phyloP scores from a whole-genome alignment of 257 asterid genomes.

The Nyctanthes arbortristis region DNA sequence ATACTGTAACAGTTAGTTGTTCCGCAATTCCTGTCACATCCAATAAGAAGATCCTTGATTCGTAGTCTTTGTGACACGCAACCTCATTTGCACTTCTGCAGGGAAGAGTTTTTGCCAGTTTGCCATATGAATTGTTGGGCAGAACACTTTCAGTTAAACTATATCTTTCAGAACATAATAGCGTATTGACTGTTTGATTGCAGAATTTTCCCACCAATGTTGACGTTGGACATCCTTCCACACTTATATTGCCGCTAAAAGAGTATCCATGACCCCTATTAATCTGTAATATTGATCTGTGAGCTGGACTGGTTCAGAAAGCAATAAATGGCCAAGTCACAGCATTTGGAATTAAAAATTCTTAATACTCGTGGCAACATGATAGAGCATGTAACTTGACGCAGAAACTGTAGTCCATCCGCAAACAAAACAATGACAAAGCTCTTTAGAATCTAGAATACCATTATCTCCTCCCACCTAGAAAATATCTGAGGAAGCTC shows the following conservation, averaged over 20 bases:
- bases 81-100: constrained; percentile 56
- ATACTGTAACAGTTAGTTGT: constrained; percentile 50
- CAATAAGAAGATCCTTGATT: constrained; percentile 46
- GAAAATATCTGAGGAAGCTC: background rate
- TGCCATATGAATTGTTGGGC: constrained; percentile 25
- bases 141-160: constrained; percentile 31
- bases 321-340: constrained; percentile 1
- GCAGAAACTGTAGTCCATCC: background rate
- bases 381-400: too few species aligned
- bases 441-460: background rate
- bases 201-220: constrained; percentile 72
- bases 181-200: constrained; percentile 73
- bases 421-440: background rate
- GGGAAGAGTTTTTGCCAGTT: constrained; percentile 36
- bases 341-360: constrained; percentile 1
- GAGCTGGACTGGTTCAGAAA: constrained; percentile 1
- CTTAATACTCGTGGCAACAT: too few species aligned
- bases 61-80: constrained; percentile 53
- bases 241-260: constrained; percentile 74
- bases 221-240: constrained; percentile 79
- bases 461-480: background rate
- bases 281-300: constrained; percentile 51
- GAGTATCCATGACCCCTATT: constrained; percentile 74
- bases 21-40: constrained; percentile 67
- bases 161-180: constrained; percentile 57